These are phyloP conservation scores for Pinus taeda DNA, from an alignment of 75 land plant genomes.

Conservation along the genomic window DNA sequence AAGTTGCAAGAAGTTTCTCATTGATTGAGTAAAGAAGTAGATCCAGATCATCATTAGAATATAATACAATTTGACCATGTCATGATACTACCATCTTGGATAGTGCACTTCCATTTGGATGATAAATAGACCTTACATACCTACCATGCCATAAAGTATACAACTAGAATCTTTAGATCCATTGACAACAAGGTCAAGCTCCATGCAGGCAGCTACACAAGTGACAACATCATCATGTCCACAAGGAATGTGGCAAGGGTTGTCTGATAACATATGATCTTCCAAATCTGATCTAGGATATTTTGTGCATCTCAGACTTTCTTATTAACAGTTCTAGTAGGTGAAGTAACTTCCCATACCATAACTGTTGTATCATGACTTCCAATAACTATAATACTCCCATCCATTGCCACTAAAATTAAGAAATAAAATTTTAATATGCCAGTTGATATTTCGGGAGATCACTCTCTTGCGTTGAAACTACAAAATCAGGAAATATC, in stretches of 20 bases:
- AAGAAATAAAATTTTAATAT: not conserved
- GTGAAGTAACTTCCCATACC: constrained; percentile 79
- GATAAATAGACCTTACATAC: constrained; percentile 84
- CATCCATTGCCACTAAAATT: constrained; percentile 79
- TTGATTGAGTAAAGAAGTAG: constrained; percentile 82
- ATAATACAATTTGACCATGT: constrained; percentile 79
- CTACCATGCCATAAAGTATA: constrained; percentile 78
- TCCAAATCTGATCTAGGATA: constrained; percentile 32
- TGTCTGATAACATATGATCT: constrained; percentile 61
- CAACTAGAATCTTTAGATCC: constrained; percentile 97
- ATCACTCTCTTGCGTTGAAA: not conserved
- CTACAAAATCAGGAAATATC: not conserved
- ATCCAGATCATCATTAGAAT: constrained; percentile 82
- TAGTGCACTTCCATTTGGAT: constrained; percentile 73
- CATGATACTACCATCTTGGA: constrained; percentile 78
- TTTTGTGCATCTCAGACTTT: constrained; percentile 23
- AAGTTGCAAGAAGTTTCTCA: constrained; percentile 73
- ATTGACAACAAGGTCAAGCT: constrained; percentile 93
- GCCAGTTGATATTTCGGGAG: not conserved
- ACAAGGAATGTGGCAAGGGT: constrained; percentile 91
- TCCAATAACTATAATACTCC: constrained; percentile 93
- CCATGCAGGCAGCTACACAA: constrained; percentile 80
- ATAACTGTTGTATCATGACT: constrained; percentile 97
- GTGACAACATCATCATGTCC: constrained; percentile 98
- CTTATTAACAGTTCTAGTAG: constrained; percentile 37